phyloP scores from a whole-genome alignment of 495 filamentous ascomycete species.

The Entonaema liquescens region DNA sequence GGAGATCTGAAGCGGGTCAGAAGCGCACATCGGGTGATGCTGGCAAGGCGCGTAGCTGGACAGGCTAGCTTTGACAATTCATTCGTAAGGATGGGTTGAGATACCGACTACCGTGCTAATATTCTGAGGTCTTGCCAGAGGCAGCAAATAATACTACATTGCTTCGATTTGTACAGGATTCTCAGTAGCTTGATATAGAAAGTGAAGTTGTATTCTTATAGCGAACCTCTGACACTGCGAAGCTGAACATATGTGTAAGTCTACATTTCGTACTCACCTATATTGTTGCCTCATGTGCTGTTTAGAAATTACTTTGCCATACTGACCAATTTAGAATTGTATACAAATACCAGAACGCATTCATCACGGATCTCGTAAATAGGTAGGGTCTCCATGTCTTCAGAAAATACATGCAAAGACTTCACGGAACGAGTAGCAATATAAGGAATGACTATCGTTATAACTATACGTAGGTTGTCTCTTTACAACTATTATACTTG shows the following conservation, averaged over 20 bases:
- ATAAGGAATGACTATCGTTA: too few species aligned
- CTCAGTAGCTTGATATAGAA: background rate
- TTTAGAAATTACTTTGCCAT: background rate
- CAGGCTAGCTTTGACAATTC: constrained; percentile 20
- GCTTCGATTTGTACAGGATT: constrained; percentile 24
- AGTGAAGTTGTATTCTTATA: background rate
- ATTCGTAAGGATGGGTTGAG: constrained; percentile 14
- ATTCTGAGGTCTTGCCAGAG: constrained; percentile 10
- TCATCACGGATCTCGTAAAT: too few species aligned
- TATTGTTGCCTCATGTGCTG: background rate
- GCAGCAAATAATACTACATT: constrained; percentile 29
- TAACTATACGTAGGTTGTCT: too few species aligned
- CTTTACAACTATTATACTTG: too few species aligned
- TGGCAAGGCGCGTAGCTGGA: constrained; percentile 8
- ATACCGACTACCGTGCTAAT: constrained; percentile 3
- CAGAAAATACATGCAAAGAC: too few species aligned
- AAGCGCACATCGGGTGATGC: constrained; percentile 7
- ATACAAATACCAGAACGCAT: background rate
- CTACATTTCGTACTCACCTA: background rate
- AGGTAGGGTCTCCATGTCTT: too few species aligned
- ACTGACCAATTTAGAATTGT: background rate
- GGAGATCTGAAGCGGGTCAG: constrained; percentile 7
- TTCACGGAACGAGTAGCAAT: too few species aligned
- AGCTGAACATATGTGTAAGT: background rate
- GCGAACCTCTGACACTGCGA: background rate